A percentile compares a stretch with the other conserved stretches of the same genome.
phyloP scores from a whole-genome alignment of 1,139 yeast genomes.

The Saccharomyces pastorianus region DNA sequence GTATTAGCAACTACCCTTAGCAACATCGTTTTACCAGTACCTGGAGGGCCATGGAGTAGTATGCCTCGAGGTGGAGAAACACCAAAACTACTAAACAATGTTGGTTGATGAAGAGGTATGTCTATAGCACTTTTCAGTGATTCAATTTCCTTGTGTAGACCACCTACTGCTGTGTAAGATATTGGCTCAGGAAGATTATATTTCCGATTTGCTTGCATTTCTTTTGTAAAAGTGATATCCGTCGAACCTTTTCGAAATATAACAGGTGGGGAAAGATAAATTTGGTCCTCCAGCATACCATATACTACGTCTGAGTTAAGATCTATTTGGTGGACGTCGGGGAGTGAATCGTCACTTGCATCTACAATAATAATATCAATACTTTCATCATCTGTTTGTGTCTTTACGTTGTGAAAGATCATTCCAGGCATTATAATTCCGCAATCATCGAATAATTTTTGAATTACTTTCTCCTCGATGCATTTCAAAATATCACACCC shows the following conservation, averaged over 20 bases:
- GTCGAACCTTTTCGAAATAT: slow-evolving; percentile 39
- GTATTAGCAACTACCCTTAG: slow-evolving; percentile 73
- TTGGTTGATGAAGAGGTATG: slow-evolving; percentile 73
- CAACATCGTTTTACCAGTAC: slow-evolving; percentile 95
- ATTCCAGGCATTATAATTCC: slow-evolving; percentile 56
- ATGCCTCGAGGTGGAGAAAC: slow-evolving; percentile 88
- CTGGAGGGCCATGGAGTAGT: slow-evolving; percentile 90
- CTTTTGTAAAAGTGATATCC: slow-evolving; percentile 22
- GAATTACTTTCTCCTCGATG: slow-evolving; percentile 27
- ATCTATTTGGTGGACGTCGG: slow-evolving; percentile 32
- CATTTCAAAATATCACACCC: slow-evolving; percentile 19
- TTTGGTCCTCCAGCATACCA: slow-evolving; percentile 9
- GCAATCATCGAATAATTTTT: slow-evolving; percentile 40
- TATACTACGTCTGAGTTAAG: slow-evolving; percentile 16
- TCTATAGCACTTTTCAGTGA: slow-evolving; percentile 61
- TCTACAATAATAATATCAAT: slow-evolving; percentile 26
- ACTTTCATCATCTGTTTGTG: slow-evolving; percentile 20
- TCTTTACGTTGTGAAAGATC: slow-evolving; percentile 22
- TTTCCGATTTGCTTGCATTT: slow-evolving; percentile 20
- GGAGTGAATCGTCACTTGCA: slow-evolving; percentile 30
- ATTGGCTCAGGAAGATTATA: slow-evolving; percentile 37
- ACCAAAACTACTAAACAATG: slow-evolving; percentile 70
- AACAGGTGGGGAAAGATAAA: slow-evolving; percentile 40
- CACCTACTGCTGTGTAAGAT: slow-evolving; percentile 61
- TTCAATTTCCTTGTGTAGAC: slow-evolving; percentile 57